Base-by-base conservation (phyloP, 129 eudicot species). In the Heracleum sosnowskyi region DNA sequence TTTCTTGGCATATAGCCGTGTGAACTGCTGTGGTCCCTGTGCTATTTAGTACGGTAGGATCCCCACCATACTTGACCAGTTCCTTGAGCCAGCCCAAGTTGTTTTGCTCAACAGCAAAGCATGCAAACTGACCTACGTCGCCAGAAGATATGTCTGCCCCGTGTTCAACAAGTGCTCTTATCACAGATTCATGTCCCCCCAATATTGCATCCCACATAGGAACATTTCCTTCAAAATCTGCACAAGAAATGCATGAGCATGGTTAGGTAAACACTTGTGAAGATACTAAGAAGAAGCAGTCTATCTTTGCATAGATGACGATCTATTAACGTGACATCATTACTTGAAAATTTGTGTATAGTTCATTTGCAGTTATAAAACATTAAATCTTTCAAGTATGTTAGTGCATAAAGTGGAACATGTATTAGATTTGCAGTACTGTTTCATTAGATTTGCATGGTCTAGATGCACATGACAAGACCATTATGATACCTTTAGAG, bases 151-250 rank as follows among this genome's bases (percentile, higher is more conserved):
- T 51, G 8, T 74, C 84, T n/a, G 97, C 98, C 51, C 97, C 96
- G 24, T 91, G 85, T 76, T 91, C 92, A 20, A 64, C 75, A 37
- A 91, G 96, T 40, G 85, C 46, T 81, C 87, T 86, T 35, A 85
- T 82, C 11, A 89, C 80, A 1, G 86, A 28, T 62, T 87, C 90
- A 42, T 94, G 90, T 49, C 77, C 77, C 24, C 90, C 93, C 49
- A 85, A 17, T 15, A 94, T 81, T 51, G 98, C 97, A 47, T 93
- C 93, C 98, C 97, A 88, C 15, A 94, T 82, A 7, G 98, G 97
- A 78, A 91, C 90, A 57, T 84, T 86, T 75, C 97, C 96, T 79
- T 94, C 93, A 34, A 81, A 64, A 78, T 91, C 97, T 89, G 90
- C 83, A 81, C 34, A 10, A 35, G 18, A 24, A 74, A 3, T 33